Percentiles rank a stretch among this genome's conserved stretches.
Conservation (phyloP, 2,329 filamentous ascomycete genomes). For the Sporothrix variecibatus region DNA sequence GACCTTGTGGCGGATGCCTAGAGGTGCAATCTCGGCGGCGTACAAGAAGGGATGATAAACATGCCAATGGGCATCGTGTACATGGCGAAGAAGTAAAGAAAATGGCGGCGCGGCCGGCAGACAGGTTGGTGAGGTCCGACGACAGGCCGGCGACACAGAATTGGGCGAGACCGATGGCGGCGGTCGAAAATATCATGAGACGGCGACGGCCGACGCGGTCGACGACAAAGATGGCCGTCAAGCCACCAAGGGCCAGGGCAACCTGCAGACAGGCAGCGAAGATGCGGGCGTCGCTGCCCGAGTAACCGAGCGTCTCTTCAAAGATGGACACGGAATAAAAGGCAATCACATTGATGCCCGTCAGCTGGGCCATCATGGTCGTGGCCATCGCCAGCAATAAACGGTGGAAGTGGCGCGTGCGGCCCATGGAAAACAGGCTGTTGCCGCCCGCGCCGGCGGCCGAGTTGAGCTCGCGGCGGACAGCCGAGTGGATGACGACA, state of each 20-base stretch:
- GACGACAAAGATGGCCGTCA: slow-evolving; percentile 31
- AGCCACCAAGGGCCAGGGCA: slow-evolving; percentile 30
- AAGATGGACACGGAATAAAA: background rate
- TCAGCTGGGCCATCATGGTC: background rate
- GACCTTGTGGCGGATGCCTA: slow-evolving; percentile 55
- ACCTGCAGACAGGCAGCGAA: slow-evolving; percentile 21
- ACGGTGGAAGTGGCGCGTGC: background rate
- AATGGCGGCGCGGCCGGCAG: slow-evolving; percentile 39
- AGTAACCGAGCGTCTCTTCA: background rate
- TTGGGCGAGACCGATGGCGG: slow-evolving; percentile 59
- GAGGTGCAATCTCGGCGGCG: slow-evolving; percentile 58
- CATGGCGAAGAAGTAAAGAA: slow-evolving; percentile 54
- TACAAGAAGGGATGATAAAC: slow-evolving; percentile 60
- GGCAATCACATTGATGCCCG: background rate
- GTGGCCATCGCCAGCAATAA: background rate
- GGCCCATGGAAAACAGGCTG: background rate
- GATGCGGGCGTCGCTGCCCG: background rate
- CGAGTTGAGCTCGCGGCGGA: background rate
- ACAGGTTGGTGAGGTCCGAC: background rate
- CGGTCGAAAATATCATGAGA: slow-evolving; percentile 48
- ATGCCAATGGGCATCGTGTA: slow-evolving; percentile 55
- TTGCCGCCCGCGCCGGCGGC: slow-evolving; percentile 23
- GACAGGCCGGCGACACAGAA: slow-evolving; percentile 45
- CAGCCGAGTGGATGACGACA: slow-evolving; percentile 33
- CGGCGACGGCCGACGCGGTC: slow-evolving; percentile 32